These are phyloP conservation scores for Globisporangium spinosum DNA, from an alignment of 352 stramenopile genomes.

Conservation along the genomic window DNA sequence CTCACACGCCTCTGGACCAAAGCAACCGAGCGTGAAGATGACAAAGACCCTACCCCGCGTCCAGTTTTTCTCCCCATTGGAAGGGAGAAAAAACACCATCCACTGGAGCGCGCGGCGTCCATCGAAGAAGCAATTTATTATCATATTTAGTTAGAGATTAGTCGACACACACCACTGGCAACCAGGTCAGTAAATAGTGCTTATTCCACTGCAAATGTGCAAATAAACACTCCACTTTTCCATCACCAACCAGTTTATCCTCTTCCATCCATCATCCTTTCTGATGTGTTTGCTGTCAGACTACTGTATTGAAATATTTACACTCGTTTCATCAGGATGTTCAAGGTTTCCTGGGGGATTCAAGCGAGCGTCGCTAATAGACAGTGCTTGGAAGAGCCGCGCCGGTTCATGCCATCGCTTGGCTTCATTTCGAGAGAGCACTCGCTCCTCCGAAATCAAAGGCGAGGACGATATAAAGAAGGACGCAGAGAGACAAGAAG, in stretches of 20 bases:
- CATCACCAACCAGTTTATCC: background rate
- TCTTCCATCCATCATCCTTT: background rate
- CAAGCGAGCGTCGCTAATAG: background rate
- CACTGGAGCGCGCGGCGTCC: conserved; percentile 2
- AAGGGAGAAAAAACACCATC: conserved; percentile 3
- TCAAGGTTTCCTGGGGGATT: background rate
- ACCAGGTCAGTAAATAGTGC: background rate
- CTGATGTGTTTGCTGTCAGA: background rate
- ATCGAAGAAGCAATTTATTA: conserved; percentile 5
- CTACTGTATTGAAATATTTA: background rate
- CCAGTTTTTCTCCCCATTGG: conserved; percentile 11
- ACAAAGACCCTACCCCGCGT: background rate
- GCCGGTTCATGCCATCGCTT: background rate
- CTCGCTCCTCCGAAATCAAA: background rate
- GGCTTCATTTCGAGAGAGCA: background rate
- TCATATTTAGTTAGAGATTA: conserved; percentile 14
- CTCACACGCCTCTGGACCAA: background rate
- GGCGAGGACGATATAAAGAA: background rate
- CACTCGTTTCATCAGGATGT: background rate
- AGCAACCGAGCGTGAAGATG: conserved; percentile 1
- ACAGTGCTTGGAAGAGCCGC: background rate
- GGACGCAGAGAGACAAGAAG: background rate
- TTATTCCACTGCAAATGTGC: background rate
- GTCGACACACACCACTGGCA: conserved; percentile 2
- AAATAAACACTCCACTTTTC: background rate